Conservation (phyloP, 306 rosid species). For the Citrullus amarus region DNA sequence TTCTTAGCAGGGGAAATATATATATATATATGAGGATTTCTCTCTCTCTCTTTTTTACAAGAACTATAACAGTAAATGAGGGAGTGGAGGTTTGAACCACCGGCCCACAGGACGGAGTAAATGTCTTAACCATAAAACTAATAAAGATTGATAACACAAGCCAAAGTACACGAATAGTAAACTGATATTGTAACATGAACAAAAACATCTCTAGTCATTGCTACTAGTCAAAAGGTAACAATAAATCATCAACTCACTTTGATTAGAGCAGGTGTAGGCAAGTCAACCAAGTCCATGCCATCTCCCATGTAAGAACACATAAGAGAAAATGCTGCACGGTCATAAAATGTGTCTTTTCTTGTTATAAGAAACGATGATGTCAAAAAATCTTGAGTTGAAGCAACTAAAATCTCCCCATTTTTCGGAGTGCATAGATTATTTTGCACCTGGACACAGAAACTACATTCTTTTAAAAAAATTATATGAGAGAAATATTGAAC, state of each 20-base stretch:
- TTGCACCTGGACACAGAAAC: slow-evolving; percentile 58
- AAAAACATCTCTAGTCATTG: not conserved
- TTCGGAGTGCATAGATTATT: slow-evolving; percentile 95
- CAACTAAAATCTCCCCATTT: slow-evolving; percentile 94
- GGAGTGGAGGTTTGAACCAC: not conserved
- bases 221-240: not conserved
- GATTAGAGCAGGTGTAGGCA: slow-evolving; percentile 86
- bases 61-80: not conserved
- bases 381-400: slow-evolving; percentile 93
- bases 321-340: slow-evolving; percentile 77
- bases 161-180: not conserved
- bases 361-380: slow-evolving; percentile 92
- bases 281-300: slow-evolving; percentile 63
- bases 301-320: slow-evolving; percentile 92
- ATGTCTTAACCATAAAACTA: not conserved
- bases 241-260: slow-evolving; percentile 40
- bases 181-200: not conserved
- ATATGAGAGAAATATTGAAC: slow-evolving; percentile 1
- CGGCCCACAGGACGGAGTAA: not conserved
- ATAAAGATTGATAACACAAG: not conserved
- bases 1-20: too few relatives aligned
- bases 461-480: slow-evolving; percentile 2
- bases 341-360: slow-evolving; percentile 89
- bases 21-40: not conserved
- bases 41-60: not conserved